Conservation (phyloP, 2,329 filamentous ascomycete species). For the Sphaerulina vaccinii region DNA sequence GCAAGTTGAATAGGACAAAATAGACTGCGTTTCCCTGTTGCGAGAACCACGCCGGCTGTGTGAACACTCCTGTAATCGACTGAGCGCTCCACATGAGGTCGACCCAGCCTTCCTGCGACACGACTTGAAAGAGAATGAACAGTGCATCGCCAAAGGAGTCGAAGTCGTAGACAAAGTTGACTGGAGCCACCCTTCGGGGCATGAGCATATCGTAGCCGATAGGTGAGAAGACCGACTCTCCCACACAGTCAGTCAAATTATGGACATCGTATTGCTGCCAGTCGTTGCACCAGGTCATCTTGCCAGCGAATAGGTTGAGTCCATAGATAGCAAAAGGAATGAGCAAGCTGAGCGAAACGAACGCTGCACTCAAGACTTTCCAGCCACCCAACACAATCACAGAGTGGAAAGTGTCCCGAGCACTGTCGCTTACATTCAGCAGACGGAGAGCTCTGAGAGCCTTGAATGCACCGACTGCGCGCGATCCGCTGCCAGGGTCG, state of each 20-base stretch:
- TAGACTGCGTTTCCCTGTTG: conserved; percentile 86
- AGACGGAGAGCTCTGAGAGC: conserved; percentile 85
- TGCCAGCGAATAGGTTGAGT: conserved; percentile 84
- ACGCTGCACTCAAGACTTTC: conserved; percentile 89
- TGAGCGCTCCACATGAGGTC: conserved; percentile 87
- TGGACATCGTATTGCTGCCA: conserved; percentile 49
- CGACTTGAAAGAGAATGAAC: conserved; percentile 97
- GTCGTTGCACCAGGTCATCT: conserved; percentile 80
- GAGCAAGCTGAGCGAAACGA: conserved; percentile 89
- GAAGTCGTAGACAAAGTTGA: conserved; percentile 84
- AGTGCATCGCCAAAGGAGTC: conserved; percentile 91
- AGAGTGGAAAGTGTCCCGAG: conserved; percentile 93
- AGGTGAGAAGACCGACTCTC: conserved; percentile 74
- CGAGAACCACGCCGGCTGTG: conserved; percentile 68
- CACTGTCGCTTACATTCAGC: conserved; percentile 93
- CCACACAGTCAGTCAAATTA: conserved; percentile 72
- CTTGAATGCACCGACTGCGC: conserved; percentile 95
- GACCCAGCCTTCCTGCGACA: conserved; percentile 96
- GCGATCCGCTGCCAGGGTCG: conserved; percentile 79
- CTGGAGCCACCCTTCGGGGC: conserved; percentile 66
- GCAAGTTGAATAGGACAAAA: conserved; percentile 93
- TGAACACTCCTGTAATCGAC: conserved; percentile 72
- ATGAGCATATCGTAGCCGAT: conserved; percentile 83
- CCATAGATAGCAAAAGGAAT: conserved; percentile 97
- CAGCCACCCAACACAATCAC: conserved; percentile 90